These are phyloP conservation scores for Calonectria pseudoreteaudii DNA, from an alignment of 2,329 filamentous ascomycete genomes.

Conservation along the genomic window DNA sequence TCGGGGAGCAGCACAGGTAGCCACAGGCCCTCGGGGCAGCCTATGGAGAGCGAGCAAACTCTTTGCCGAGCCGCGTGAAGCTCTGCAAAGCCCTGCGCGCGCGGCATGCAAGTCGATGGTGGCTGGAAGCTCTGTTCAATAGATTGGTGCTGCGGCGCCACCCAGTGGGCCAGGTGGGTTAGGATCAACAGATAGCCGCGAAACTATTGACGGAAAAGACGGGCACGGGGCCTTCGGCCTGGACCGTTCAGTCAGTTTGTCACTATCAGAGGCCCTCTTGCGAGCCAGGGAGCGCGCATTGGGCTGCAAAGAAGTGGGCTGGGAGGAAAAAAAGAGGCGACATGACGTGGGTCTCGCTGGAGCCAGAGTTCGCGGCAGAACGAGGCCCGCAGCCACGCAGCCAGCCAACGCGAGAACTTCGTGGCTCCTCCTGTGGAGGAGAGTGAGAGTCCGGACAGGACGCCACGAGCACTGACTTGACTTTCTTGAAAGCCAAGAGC, in stretches of 20 bases:
- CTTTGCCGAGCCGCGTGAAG: background rate
- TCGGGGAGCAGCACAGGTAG: background rate
- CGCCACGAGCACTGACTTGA: background rate
- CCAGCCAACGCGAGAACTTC: background rate
- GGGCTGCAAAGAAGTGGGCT: background rate
- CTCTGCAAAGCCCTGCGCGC: background rate
- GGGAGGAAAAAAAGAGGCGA: background rate
- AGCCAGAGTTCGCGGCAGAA: background rate
- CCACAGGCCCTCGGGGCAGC: background rate
- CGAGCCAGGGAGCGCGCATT: background rate
- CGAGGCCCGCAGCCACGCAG: background rate
- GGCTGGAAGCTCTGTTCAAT: conserved; percentile 1
- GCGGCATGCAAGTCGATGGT: background rate
- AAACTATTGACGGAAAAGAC: conserved; percentile 8
- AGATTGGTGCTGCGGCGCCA: background rate
- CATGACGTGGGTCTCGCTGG: background rate
- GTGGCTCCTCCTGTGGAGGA: background rate
- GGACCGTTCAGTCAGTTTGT: background rate
- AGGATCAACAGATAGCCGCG: conserved; percentile 1
- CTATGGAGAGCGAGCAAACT: background rate
- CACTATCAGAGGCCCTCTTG: background rate
- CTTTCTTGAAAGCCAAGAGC: background rate
- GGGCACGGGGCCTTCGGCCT: conserved; percentile 14
- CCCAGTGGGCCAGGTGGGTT: background rate
- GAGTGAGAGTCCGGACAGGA: background rate